Evolutionary conservation across 192 early-diverging fungal species (phyloP).

Genomic region (Backusella circina): DNA sequence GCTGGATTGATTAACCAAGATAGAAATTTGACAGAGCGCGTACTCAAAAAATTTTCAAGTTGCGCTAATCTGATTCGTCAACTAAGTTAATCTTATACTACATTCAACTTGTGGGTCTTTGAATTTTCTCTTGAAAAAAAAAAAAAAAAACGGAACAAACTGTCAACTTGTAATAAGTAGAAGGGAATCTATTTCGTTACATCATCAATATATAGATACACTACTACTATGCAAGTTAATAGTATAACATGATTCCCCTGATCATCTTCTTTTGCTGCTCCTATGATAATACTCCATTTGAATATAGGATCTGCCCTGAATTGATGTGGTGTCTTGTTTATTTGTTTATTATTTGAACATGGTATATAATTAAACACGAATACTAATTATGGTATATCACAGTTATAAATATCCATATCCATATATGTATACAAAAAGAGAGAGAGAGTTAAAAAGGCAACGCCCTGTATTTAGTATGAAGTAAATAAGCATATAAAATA

Average conservation of each 20-base stretch:
- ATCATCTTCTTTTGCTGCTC: neutral
- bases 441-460: neutral
- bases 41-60: neutral
- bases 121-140: neutral
- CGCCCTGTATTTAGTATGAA: neutral
- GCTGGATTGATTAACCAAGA: slow-evolving; percentile 3
- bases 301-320: neutral
- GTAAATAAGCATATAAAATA: neutral
- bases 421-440: neutral
- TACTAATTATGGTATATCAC: too few relatives aligned
- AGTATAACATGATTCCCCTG: neutral
- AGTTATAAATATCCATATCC: too few relatives aligned
- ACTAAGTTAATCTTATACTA: neutral
- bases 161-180: neutral
- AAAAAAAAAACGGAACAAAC: too few relatives aligned
- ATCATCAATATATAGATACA: neutral
- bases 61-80: neutral
- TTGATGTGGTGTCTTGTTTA: neutral
- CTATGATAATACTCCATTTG: neutral
- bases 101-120: neutral
- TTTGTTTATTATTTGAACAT: too few relatives aligned
- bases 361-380: too few relatives aligned
- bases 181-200: neutral
- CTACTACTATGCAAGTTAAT: neutral
- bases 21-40: slow-evolving; percentile 2